Evolutionary conservation across 805 yeast species (phyloP), one percentile per base, ranked within the genome.

Genomic region (Kregervanrija delftensis): DNA sequence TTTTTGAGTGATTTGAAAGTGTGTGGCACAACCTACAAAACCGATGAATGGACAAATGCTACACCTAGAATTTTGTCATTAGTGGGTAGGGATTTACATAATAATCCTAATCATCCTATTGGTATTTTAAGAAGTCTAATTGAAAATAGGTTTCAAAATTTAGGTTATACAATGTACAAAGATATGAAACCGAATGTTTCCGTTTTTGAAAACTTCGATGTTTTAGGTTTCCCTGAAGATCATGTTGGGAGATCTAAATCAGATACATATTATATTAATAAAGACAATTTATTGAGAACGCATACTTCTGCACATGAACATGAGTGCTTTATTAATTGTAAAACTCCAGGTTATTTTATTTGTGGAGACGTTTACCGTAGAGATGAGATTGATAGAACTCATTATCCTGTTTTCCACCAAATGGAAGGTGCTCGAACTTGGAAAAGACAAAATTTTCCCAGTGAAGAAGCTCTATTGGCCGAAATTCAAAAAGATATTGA

Each of bases 301-400:
- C 99, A 93, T 60, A 91, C 99, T 0, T 89, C 97, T 1, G 99
- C 99, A 0, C 99, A 93, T 63, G 99, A 93, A 65, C 77, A 76
- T 53, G 89, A 86, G 57, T 88, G 96, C 58, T 91, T 88, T 65
- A 69, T 72, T 38, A 64, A 65, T 2, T 72, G 80, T 42, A 59
- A 73, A 28, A 81, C 91, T 0, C 89, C 95, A 0, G 98, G 98
- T 0, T 93, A 86, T 63, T 74, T 93, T 51, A 90, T 93, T 39
- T 76, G 95, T 11, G 99, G 98, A 1, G 99, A 93, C 63, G 99
- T 93, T 9, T 93, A 90, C 60, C 75, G 99, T 57, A 76, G 96
- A 56, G 99, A 93, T 65, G 96, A 91, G 57, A 87, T 93, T 45
- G 99, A 93, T 64, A 74, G 86, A 52, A 89, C 98, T 0, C 99